These are phyloP conservation scores for Phytophthora melonis DNA, from an alignment of 352 stramenopile genomes.

Conservation along the genomic window DNA sequence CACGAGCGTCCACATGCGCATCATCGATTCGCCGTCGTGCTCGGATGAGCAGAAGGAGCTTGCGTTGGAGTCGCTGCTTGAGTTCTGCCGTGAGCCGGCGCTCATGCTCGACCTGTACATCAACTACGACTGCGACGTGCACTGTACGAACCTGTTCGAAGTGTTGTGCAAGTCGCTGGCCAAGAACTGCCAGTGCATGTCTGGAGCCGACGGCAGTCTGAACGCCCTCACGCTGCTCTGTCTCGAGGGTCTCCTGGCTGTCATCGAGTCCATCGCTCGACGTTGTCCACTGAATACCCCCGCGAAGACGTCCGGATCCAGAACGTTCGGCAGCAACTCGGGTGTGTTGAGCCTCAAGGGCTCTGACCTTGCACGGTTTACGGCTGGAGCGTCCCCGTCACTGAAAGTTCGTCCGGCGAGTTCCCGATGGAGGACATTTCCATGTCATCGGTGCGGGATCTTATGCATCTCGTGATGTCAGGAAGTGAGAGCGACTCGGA, in stretches of 20 bases:
- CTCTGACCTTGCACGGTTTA: constrained; percentile 76
- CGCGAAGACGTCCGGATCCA: constrained; percentile 33
- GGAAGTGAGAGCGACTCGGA: constrained; percentile 82
- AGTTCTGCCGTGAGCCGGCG: constrained; percentile 97
- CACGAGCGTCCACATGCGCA: constrained; percentile 96
- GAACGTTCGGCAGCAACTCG: constrained; percentile 36
- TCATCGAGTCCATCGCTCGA: constrained; percentile 94
- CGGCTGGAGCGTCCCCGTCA: constrained; percentile 40
- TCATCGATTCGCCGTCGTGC: constrained; percentile 89
- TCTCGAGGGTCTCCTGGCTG: constrained; percentile 90
- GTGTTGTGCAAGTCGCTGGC: constrained; percentile 95
- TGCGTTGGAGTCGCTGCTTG: constrained; percentile 94
- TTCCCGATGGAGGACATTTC: constrained; percentile 82
- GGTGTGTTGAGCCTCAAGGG: constrained; percentile 65
- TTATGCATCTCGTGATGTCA: constrained; percentile 88
- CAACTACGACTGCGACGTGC: constrained; percentile 99
- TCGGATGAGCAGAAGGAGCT: constrained; percentile 89
- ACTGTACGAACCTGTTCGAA: constrained; percentile 99
- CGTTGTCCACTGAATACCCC: constrained; percentile 74
- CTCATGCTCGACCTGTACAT: constrained; percentile 99
- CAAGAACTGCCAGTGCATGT: constrained; percentile 85
- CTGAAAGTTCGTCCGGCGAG: constrained; percentile 42
- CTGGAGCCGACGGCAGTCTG: constrained; percentile 61
- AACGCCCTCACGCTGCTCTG: constrained; percentile 81
- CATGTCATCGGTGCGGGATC: constrained; percentile 83